Percentiles rank a stretch among this genome's conserved stretches.
phyloP scores from a whole-genome alignment of 371 early-diverging fungal species.

The Mucor circinelloides region DNA sequence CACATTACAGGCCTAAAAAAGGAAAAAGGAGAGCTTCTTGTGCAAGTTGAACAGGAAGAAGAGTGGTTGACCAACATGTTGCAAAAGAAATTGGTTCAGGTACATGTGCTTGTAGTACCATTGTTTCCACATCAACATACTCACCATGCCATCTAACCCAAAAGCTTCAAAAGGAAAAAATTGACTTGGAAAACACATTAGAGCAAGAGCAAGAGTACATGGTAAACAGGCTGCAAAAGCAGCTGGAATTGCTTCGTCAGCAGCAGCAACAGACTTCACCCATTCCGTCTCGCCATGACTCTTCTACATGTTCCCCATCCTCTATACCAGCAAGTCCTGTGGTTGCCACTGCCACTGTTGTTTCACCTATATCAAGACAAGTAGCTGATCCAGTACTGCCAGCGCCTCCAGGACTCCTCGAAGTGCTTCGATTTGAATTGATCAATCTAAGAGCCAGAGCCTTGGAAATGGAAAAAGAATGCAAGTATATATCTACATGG shows the following conservation, averaged over 20 bases:
- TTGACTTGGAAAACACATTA: slow-evolving; percentile 78
- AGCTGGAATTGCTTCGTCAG: slow-evolving; percentile 56
- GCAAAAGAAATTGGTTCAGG: slow-evolving; percentile 63
- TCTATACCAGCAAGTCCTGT: not conserved
- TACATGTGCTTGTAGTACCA: not conserved
- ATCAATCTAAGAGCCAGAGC: slow-evolving; percentile 60
- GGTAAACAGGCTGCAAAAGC: slow-evolving; percentile 73
- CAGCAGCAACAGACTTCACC: slow-evolving; percentile 29
- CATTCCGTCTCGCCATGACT: not conserved
- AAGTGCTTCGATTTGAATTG: slow-evolving; percentile 72
- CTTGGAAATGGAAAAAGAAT: slow-evolving; percentile 76
- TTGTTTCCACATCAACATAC: not conserved
- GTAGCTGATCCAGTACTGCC: not conserved
- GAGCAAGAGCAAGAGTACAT: slow-evolving; percentile 87
- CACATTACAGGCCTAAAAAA: slow-evolving; percentile 70
- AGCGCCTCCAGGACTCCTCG: slow-evolving; percentile 53
- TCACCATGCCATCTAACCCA: not conserved
- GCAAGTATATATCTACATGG: slow-evolving; percentile 33
- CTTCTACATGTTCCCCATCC: not conserved
- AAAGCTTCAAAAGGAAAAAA: slow-evolving; percentile 79
- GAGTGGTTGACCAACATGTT: slow-evolving; percentile 76
- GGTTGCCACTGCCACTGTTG: not conserved
- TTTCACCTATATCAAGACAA: not conserved
- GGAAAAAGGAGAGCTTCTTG: slow-evolving; percentile 68
- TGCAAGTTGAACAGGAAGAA: slow-evolving; percentile 76